Base-by-base conservation (phyloP, 768 basidiomycete species). In the Steccherinum ochraceum region DNA sequence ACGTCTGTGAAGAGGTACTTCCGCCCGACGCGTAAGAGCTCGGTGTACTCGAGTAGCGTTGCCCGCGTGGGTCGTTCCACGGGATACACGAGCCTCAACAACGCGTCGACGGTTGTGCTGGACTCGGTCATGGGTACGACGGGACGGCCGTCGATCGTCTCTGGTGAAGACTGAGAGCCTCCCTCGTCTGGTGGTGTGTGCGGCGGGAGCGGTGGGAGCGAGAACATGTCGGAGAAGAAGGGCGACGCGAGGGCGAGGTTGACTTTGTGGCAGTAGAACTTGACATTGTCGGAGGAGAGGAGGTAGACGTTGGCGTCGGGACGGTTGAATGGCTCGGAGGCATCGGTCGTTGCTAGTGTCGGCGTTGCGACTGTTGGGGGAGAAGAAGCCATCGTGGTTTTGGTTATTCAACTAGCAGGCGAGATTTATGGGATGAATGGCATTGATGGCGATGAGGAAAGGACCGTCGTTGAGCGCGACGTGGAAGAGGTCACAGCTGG, bases 31-130 rank as follows among this genome's bases (percentile, higher is more conserved):
- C 42, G 16, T 5, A 13, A 26, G 5, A 56, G 26, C 12, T 52
- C 46, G 12, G 41, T 20, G 26, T 54, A 5, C 13, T 24, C 24
- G 30, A 16, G 16, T 7, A 35, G 7, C 30, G 7, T 35, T 16
- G 16, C 30, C 30, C 7, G 30, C 30, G 30, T 7, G 1, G 57
- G 52, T 12, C 49, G 25, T n/a, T 35, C 21, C 5, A 56, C 19
- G 21, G 56, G 52, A 45, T 58, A 60, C 46, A 46, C 57, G 23
- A 65, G 44, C 2, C 56, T 51, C 16, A 66, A 49, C 13, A 64
- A 27, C 3, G n/a, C 27, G 13, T 60, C 56, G 5, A 63, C 35
- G 18, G 49, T 48, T 3, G 27, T 13, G 35, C 54, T 52, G n/a
- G 48, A 12, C 41, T 61, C 59, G 3, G 56, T 23, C 11, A 59